phyloP scores from a whole-genome alignment of 2,329 filamentous ascomycete genomes.

The Chrysoporthe austroafricana region DNA sequence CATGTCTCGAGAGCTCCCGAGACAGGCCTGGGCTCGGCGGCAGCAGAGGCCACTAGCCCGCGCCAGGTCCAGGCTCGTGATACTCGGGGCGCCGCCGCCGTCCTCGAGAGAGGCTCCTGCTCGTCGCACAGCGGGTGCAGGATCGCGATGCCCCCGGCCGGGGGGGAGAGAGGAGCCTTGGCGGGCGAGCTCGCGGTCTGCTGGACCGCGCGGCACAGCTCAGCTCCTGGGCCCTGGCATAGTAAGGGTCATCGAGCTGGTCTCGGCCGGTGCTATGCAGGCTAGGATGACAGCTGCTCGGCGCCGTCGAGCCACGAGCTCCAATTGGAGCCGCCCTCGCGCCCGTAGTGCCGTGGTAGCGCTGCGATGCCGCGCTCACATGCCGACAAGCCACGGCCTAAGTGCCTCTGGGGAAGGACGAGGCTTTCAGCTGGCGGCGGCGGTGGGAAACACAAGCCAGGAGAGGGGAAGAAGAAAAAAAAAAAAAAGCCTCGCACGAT shows the following conservation, averaged over 20 bases:
- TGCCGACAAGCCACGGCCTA: neutral
- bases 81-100: conserved; percentile 5
- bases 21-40: too few relatives aligned
- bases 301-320: neutral
- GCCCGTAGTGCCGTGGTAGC: neutral
- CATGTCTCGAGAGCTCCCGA: too few relatives aligned
- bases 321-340: neutral
- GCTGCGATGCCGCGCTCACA: neutral
- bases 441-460: too few relatives aligned
- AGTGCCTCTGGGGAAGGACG: too few relatives aligned
- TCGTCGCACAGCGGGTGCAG: neutral
- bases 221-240: neutral
- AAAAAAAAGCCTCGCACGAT: too few relatives aligned
- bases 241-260: neutral
- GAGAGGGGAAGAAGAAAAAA: too few relatives aligned
- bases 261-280: neutral
- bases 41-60: too few relatives aligned
- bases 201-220: neutral
- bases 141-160: neutral
- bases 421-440: too few relatives aligned
- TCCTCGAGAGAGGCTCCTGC: conserved; percentile 3
- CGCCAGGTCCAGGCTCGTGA: neutral
- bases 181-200: neutral
- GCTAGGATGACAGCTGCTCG: neutral
- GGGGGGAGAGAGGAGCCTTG: neutral